These are phyloP conservation scores for Podila epigama DNA, from an alignment of 192 early-diverging fungal species.

Conservation along the genomic window DNA sequence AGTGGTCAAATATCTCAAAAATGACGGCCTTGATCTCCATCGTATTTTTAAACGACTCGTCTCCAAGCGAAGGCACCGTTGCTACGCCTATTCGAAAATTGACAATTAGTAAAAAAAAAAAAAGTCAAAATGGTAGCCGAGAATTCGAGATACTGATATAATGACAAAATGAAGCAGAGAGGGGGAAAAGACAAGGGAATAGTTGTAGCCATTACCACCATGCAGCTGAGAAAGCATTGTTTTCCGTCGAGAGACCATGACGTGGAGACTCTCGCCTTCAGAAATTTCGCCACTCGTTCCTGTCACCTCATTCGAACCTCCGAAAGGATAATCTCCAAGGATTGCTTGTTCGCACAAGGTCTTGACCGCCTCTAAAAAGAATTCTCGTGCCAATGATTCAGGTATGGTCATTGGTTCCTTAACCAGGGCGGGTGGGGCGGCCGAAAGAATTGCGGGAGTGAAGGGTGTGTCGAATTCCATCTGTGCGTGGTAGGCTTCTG, in stretches of 20 bases:
- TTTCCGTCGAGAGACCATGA: conserved; percentile 54
- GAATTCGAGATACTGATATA: too few relatives aligned
- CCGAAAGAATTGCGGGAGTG: conserved; percentile 20
- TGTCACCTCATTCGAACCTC: conserved; percentile 52
- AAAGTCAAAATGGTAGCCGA: not conserved
- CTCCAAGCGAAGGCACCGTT: conserved; percentile 28
- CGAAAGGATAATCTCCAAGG: conserved; percentile 62
- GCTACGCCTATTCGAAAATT: conserved; percentile 31
- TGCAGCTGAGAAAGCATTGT: conserved; percentile 45
- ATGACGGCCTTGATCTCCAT: conserved; percentile 46
- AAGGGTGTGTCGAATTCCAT: conserved; percentile 46
- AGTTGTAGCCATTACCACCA: conserved; percentile 55
- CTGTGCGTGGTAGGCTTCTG: conserved; percentile 21
- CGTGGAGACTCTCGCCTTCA: conserved; percentile 56
- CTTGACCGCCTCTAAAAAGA: conserved; percentile 46
- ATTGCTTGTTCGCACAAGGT: conserved; percentile 59
- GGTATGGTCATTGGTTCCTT: conserved; percentile 12
- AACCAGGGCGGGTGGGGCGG: conserved; percentile 41
- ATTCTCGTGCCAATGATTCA: conserved; percentile 27
- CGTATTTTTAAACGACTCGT: conserved; percentile 40
- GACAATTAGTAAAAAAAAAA: not conserved
- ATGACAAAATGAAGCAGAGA: too few relatives aligned
- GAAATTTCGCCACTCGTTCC: conserved; percentile 55
- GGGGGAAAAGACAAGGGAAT: too few relatives aligned
- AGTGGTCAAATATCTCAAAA: conserved; percentile 37